phyloP scores from a whole-genome alignment of 169 alveolate genomes.

The Neospora caninum region DNA sequence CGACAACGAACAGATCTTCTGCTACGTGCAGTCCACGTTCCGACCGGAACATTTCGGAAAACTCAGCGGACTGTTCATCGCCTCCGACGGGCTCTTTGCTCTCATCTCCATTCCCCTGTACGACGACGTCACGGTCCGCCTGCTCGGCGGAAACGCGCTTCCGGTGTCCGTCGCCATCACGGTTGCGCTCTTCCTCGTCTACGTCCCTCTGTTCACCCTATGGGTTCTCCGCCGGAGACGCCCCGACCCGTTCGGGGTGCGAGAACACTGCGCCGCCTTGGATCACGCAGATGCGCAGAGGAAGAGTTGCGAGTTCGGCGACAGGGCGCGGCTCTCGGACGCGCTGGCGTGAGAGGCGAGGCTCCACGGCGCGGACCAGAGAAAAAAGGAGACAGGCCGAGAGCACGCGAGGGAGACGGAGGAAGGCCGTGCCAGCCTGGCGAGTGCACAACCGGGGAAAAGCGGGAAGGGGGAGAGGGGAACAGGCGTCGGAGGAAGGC shows the following conservation, averaged over 20 bases:
- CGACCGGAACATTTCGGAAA: constrained; percentile 44
- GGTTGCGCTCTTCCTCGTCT: background rate
- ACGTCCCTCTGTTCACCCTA: background rate
- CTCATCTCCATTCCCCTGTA: constrained; percentile 48
- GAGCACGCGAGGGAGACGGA: too few relatives aligned
- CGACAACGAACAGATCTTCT: constrained; percentile 46
- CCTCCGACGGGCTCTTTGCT: constrained; percentile 52
- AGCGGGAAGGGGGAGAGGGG: too few relatives aligned
- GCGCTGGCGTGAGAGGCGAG: too few relatives aligned
- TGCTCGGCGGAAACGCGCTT: constrained; percentile 27
- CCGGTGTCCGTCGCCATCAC: constrained; percentile 19
- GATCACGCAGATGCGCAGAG: background rate
- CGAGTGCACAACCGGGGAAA: too few relatives aligned
- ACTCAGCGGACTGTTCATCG: constrained; percentile 37
- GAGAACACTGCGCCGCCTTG: background rate
- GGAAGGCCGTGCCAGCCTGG: too few relatives aligned
- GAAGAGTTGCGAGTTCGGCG: too few relatives aligned
- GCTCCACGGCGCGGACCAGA: too few relatives aligned
- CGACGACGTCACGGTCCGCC: constrained; percentile 45
- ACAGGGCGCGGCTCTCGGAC: too few relatives aligned
- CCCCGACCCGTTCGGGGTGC: constrained; percentile 20
- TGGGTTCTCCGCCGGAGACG: background rate
- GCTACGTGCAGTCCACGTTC: constrained; percentile 44
- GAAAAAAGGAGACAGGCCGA: background rate
- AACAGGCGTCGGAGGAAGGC: too few relatives aligned